Evolutionary conservation across 495 filamentous ascomycete genomes (phyloP), one percentile per base, ranked within the genome.

Genomic region (Penicillium alfredii): DNA sequence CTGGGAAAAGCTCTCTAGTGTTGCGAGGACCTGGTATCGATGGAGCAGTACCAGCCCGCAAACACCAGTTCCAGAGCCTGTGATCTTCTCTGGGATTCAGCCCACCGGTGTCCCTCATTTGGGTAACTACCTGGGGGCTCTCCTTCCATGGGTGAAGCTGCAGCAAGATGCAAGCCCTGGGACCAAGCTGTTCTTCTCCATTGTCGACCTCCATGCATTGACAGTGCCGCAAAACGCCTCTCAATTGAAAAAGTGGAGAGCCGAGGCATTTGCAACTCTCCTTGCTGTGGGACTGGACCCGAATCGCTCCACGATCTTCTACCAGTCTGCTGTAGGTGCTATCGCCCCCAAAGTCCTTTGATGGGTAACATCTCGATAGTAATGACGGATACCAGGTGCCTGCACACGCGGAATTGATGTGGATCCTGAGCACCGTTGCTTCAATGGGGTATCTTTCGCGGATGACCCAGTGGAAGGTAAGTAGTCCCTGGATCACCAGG

Each of bases 401-500:
- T 6, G 78, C 77, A 15, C 92, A 96, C 66, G 58, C 81, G 4
- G 88, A 96, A 60, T 66, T 98, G 44, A 90, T 92, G 78, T 98
- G 93, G 92, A 93, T 97, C 41, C 60, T 98, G 36, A 88, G 86
- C 49, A 94, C 88, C 37, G 80, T 82, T 23, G 86, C 93, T 18
- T 84, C 80, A 3, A 88, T 85, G 64, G 92, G 93, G 8, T 88
- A 93, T 58, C 68, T 98, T 19, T 81, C 78, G 3, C 74, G 93
- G 8, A 98, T 98, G 93, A 97, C 92, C 25, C 90, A 96, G 64
- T 97, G 89, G 89, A 98, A 97, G 77, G 86, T 88, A 37, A 49
- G 68, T 56, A 19, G 13, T 7, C 28, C 14, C 24, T 11, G 14
- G n/a, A n/a, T n/a, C n/a, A n/a, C n/a, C n/a, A n/a, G n/a, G n/a